Evolutionary conservation across 495 filamentous ascomycete genomes (phyloP).

Genomic region (Aspergillus wentii): DNA sequence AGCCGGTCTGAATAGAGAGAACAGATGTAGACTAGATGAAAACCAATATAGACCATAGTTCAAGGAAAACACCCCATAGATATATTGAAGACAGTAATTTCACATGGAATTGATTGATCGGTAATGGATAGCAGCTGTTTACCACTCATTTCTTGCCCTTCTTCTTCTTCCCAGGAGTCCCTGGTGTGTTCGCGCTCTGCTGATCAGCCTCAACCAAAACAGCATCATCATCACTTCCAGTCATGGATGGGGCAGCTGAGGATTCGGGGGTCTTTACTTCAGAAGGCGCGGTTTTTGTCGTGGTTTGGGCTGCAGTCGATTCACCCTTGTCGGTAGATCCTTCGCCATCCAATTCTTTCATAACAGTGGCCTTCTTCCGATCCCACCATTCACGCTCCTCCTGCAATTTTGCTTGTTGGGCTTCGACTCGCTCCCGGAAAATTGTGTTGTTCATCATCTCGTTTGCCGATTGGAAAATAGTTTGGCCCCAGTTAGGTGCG

Average conservation of each 20-base stretch:
- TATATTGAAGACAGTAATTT: too few relatives aligned
- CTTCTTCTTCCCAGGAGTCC: slow-evolving; percentile 58
- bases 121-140: background rate
- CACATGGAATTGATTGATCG: too few relatives aligned
- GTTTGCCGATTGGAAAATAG: slow-evolving; percentile 91
- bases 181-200: slow-evolving; percentile 36
- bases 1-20: too few relatives aligned
- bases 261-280: slow-evolving; percentile 9
- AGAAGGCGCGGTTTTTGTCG: slow-evolving; percentile 19
- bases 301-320: slow-evolving; percentile 17
- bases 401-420: slow-evolving; percentile 60
- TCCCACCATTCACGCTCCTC: slow-evolving; percentile 88
- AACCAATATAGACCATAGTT: too few relatives aligned
- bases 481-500: slow-evolving; percentile 79
- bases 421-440: slow-evolving; percentile 55
- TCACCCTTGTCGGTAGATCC: too few relatives aligned
- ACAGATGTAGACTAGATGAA: too few relatives aligned
- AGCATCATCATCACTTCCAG: slow-evolving; percentile 73
- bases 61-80: too few relatives aligned
- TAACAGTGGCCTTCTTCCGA: slow-evolving; percentile 70
- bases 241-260: slow-evolving; percentile 18
- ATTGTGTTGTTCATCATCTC: slow-evolving; percentile 70
- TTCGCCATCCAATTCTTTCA: slow-evolving; percentile 73
- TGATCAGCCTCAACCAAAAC: slow-evolving; percentile 75
- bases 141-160: slow-evolving; percentile 64